Conservation (phyloP, 306 rosid species). For the apple (Malus domestica) region ASM211411v1 NC_041799.1:31398501-31399000, state of each 20-base stretch:
- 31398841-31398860: not conserved
- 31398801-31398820: not conserved
- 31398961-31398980: not conserved
- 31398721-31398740: slow-evolving; percentile 43
- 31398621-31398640: slow-evolving; percentile 54
- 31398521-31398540: not conserved
- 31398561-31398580: not conserved
- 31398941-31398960: slow-evolving; percentile 30
- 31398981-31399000: not conserved
- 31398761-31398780: not conserved
- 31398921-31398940: slow-evolving; percentile 61
- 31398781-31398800: no score
- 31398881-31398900: not conserved
- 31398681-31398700: slow-evolving; percentile 59
- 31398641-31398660: slow-evolving; percentile 49
- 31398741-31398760: not conserved
- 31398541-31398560: not conserved
- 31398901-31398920: slow-evolving; percentile 45
- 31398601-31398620: slow-evolving; percentile 50
- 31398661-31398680: slow-evolving; percentile 53
- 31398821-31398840: not conserved
- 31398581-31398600: not conserved
- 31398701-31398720: slow-evolving; percentile 55
- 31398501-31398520: not conserved
- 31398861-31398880: not conserved